These are phyloP conservation scores for Rhododendron henanense DNA, from an alignment of 148 eudicot species.

Conservation along the genomic window DNA sequence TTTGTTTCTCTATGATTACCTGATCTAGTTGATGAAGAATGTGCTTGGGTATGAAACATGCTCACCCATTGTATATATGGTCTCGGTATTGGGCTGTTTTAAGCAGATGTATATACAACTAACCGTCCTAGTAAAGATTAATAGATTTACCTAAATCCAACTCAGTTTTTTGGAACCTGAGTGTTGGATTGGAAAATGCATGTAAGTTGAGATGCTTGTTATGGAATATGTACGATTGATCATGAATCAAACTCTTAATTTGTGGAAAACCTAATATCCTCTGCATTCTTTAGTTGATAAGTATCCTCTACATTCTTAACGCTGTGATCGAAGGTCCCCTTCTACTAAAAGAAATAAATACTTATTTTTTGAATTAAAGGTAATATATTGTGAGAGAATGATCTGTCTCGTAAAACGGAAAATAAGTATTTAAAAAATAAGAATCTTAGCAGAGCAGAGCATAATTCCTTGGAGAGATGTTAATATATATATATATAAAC, in stretches of 20 bases:
- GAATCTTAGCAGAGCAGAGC: too few species aligned
- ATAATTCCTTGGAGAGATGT: not conserved
- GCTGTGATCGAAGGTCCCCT: not conserved
- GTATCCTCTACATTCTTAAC: not conserved
- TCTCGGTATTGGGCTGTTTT: not conserved
- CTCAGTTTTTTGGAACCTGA: constrained; percentile 17
- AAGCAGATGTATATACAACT: not conserved
- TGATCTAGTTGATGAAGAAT: constrained; percentile 36
- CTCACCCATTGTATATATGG: constrained; percentile 15
- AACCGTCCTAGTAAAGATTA: not conserved
- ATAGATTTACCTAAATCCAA: not conserved
- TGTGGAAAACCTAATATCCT: not conserved
- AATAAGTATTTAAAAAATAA: too few species aligned
- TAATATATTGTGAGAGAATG: too few species aligned
- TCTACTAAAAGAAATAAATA: too few species aligned
- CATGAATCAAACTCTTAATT: not conserved
- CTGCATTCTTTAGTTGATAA: not conserved
- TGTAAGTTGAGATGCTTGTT: not conserved
- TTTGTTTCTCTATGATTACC: constrained; percentile 58
- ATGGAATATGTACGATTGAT: not conserved
- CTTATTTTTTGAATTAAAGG: too few species aligned
- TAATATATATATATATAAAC: not conserved
- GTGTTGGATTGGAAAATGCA: constrained; percentile 13
- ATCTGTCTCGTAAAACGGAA: too few species aligned
- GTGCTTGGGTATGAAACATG: not conserved